Base-by-base conservation (phyloP, 805 yeast species). In the Spathaspora girioi region DNA sequence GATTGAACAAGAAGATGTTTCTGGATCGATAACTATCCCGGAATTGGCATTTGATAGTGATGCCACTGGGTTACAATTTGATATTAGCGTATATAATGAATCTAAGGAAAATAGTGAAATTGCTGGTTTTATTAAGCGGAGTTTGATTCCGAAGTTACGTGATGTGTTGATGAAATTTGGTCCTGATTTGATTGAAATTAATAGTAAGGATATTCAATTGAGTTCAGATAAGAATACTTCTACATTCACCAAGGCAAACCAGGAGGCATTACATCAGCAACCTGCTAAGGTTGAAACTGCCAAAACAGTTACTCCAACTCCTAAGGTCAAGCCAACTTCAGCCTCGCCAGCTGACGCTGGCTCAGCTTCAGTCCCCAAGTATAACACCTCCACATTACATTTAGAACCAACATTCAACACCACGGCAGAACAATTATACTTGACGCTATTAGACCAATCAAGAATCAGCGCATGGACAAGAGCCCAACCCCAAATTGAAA, bases 31-130 rank as follows among this genome's bases (percentile, higher is more conserved):
- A 50, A 79, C 83, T 7, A 71, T 94, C 48, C 99, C 99, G 5
- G 99, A 94, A 67, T 79, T 94, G 53, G 93, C 97, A 6, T 94
- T 94, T 69, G 98, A 94, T 67, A 82, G 96, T 9, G 94, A 86
- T 49, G 79, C 72, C 23, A 92, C 86, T 54, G 97, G 91, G 57
- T 87, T 84, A 61, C 97, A 89, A 67, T 94, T 93, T 65, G 87
- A 86, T 48, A 78, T 91, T 48, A 77, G 86, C 20, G 77, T 91
- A 43, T 79, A 79, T 61, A 79, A 79, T 53, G 86, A 84, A 54
- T 72, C 68, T 54, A 61, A 74, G 20, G 65, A 62, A 12, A 60
- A 71, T 23, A 84, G 82, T 49, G 81, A 81, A 26, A 71, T 85
- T 49, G 81, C 88, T 53, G 67, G 76, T 1, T 54, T 76, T 10